Conservation (phyloP, 257 asterid genomes). For the Cordia subcordata region DNA sequence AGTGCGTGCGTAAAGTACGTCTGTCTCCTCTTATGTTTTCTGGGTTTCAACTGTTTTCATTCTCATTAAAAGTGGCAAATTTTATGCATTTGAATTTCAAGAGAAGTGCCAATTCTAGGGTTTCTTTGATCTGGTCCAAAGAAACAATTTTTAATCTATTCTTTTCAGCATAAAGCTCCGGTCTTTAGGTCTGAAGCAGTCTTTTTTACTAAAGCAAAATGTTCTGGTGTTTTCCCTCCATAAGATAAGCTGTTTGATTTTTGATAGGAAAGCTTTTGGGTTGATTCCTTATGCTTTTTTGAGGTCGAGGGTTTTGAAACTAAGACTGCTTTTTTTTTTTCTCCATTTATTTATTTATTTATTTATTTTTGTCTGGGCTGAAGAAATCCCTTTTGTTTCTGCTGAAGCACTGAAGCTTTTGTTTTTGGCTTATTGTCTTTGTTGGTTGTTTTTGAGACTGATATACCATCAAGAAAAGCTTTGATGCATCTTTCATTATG, state of each 20-base stretch:
- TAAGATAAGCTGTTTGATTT: slow-evolving; percentile 39
- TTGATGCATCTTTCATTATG: slow-evolving; percentile 96
- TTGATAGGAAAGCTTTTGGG: slow-evolving; percentile 59
- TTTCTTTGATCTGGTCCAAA: slow-evolving; percentile 44
- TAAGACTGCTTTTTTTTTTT: slow-evolving; percentile 26
- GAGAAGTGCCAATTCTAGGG: slow-evolving; percentile 40
- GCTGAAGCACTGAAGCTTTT: slow-evolving; percentile 19
- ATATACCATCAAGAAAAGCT: slow-evolving; percentile 24
- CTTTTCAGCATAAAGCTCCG: slow-evolving; percentile 21
- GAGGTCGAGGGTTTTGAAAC: slow-evolving; percentile 39
- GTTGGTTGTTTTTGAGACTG: slow-evolving; percentile 24
- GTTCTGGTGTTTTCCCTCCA: slow-evolving; percentile 38
- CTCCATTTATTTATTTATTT: slow-evolving; percentile 33
- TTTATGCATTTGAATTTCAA: slow-evolving; percentile 11
- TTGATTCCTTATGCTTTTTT: slow-evolving; percentile 64
- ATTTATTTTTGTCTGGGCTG: slow-evolving; percentile 43
- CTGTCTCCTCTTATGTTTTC: slow-evolving; percentile 1
- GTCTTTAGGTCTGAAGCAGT: slow-evolving; percentile 40
- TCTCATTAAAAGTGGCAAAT: slow-evolving; percentile 4
- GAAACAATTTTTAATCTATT: slow-evolving; percentile 8
- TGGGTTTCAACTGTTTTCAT: slow-evolving; percentile 9
- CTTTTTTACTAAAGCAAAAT: slow-evolving; percentile 28
- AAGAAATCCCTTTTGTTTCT: slow-evolving; percentile 28
- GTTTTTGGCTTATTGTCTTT: slow-evolving; percentile 23
- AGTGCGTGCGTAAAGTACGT: neutral